Percentiles rank a stretch among this genome's conserved stretches.
Conservation (phyloP, 305 asterid genomes). For the Solanum hybrid region DNA sequence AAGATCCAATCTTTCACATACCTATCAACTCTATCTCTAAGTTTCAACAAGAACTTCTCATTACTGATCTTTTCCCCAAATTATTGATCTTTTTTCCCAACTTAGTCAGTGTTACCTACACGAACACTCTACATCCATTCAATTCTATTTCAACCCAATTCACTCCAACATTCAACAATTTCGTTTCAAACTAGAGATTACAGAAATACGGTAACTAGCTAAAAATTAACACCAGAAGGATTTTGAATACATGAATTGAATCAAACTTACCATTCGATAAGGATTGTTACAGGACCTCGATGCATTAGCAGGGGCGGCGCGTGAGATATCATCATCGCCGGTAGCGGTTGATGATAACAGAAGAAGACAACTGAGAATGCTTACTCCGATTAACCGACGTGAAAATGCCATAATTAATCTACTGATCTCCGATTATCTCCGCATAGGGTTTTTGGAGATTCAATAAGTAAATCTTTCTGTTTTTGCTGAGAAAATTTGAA, state of each 20-base stretch:
- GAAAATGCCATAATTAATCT: neutral
- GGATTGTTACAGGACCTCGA: conserved; percentile 24
- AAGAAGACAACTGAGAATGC: neutral
- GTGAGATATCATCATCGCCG: conserved; percentile 15
- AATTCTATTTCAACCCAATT: neutral
- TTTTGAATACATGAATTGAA: neutral
- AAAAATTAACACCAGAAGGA: neutral
- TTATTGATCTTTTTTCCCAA: neutral
- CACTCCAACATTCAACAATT: neutral
- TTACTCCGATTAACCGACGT: conserved; percentile 2
- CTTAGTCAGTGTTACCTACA: neutral
- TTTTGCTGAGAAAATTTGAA: neutral
- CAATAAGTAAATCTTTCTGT: neutral
- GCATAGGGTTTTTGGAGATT: neutral
- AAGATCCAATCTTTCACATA: neutral
- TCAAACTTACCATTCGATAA: conserved; percentile 14
- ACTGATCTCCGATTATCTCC: neutral
- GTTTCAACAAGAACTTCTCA: neutral
- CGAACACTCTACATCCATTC: neutral
- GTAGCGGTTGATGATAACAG: conserved; percentile 9
- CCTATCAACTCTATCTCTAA: neutral
- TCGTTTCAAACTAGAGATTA: neutral
- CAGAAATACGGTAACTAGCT: neutral
- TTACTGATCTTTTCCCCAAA: neutral
- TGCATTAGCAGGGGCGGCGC: conserved; percentile 9